These are phyloP conservation scores for Yamagishiella unicocca DNA, from an alignment of 139 green algal genomes.

Conservation along the genomic window DNA sequence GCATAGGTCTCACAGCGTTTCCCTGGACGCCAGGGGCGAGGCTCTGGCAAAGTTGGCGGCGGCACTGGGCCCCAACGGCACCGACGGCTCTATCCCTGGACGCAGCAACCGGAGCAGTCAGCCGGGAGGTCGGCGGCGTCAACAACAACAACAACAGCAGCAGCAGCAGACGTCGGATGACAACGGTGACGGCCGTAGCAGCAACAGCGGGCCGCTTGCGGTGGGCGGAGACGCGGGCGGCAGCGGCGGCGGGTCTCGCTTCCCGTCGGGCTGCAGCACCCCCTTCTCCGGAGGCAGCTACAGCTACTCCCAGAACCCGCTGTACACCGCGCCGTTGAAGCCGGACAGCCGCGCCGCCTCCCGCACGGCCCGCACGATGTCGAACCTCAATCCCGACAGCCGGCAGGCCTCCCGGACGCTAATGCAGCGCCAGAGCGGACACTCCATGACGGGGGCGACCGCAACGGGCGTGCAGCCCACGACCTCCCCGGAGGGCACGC, in stretches of 20 bases:
- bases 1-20: not conserved
- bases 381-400: constrained; percentile 37
- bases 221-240: not conserved
- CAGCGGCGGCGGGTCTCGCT: not conserved
- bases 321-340: not conserved
- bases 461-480: no score
- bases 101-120: not conserved
- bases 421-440: not conserved
- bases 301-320: constrained; percentile 6
- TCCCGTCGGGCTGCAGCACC: constrained; percentile 10
- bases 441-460: not conserved
- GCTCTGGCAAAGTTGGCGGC: not conserved
- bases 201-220: constrained; percentile 12
- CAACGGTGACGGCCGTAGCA: not conserved
- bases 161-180: not conserved
- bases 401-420: constrained; percentile 14
- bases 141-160: not conserved
- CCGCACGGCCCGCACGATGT: constrained; percentile 30
- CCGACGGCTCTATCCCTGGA: no score
- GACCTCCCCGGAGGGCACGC: not conserved
- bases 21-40: not conserved
- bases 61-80: not conserved
- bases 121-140: not conserved
- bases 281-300: not conserved
- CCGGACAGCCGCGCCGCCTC: constrained; percentile 21